phyloP scores from a whole-genome alignment of 1,139 yeast species.

The Saccharomyces pastorianus region DNA sequence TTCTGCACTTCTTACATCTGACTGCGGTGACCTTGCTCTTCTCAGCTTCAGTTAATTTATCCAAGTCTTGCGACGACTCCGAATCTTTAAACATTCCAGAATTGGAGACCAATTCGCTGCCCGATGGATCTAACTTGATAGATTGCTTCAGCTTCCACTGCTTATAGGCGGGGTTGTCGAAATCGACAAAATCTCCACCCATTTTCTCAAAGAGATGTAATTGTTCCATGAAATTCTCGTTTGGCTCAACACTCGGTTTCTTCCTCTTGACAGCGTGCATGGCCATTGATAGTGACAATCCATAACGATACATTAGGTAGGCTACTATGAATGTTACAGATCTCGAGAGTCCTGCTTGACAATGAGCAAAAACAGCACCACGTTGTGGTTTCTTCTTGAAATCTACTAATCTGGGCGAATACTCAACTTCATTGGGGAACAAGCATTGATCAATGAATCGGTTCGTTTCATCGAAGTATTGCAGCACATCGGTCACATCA shows the following conservation, averaged over 20 bases:
- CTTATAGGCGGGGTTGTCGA: constrained; percentile 39
- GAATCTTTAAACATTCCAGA: constrained; percentile 28
- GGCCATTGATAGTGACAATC: constrained; percentile 52
- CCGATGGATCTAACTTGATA: constrained; percentile 32
- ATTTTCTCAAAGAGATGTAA: constrained; percentile 50
- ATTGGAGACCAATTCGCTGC: constrained; percentile 26
- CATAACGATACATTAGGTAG: constrained; percentile 68
- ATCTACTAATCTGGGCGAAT: constrained; percentile 26
- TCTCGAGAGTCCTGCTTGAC: constrained; percentile 85
- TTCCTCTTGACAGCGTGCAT: constrained; percentile 63
- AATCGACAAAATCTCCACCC: constrained; percentile 35
- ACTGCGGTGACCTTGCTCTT: constrained; percentile 33
- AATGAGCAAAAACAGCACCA: constrained; percentile 48
- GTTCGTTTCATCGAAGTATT: constrained; percentile 52
- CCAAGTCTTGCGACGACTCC: constrained; percentile 22
- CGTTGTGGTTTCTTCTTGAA: constrained; percentile 38
- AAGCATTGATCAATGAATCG: constrained; percentile 61
- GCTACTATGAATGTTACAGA: constrained; percentile 68
- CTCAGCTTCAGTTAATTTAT: constrained; percentile 24
- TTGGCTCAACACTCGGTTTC: constrained; percentile 59
- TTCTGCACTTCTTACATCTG: constrained; percentile 66
- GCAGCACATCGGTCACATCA: constrained; percentile 52
- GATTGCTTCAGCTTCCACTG: constrained; percentile 43
- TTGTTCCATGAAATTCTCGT: constrained; percentile 68
- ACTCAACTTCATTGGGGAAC: constrained; percentile 34